Percentiles rank a stretch among this genome's conserved stretches.
These are phyloP conservation scores for Aspergillus hancockii DNA, from an alignment of 495 filamentous ascomycete species.

Conservation along the genomic window DNA sequence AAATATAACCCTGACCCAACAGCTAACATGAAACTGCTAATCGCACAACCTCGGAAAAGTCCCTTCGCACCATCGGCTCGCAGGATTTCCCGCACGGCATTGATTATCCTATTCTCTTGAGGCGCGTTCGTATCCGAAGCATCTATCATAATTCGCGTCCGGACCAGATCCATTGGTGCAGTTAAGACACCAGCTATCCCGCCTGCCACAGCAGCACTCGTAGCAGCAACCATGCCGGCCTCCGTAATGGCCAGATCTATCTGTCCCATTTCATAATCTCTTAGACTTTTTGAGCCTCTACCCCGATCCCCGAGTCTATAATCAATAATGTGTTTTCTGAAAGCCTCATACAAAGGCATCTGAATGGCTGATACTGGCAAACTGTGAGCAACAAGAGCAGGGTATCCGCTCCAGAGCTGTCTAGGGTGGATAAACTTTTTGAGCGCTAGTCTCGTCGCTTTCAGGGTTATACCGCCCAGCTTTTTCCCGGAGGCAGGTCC, in stretches of 20 bases:
- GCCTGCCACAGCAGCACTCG: background rate
- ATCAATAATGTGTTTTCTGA: background rate
- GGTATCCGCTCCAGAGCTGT: conserved; percentile 3
- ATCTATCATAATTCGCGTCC: background rate
- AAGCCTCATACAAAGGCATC: background rate
- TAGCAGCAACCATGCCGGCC: background rate
- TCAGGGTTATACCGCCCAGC: background rate
- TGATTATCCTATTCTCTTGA: background rate
- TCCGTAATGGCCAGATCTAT: background rate
- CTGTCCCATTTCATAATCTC: background rate
- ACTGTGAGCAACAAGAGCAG: background rate
- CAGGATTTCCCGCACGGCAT: background rate
- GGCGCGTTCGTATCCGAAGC: background rate
- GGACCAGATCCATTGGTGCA: background rate
- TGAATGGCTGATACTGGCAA: background rate
- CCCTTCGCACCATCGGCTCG: background rate
- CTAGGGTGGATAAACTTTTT: background rate
- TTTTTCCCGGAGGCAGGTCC: background rate
- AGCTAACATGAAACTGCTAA: background rate
- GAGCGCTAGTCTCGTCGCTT: background rate
- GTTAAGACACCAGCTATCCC: background rate
- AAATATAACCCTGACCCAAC: conserved; percentile 1
- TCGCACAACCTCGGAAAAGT: background rate
- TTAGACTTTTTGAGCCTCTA: background rate
- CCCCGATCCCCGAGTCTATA: background rate